Evolutionary conservation across 768 basidiomycete species (phyloP).

Genomic region (Boletus rubroflammeus): DNA sequence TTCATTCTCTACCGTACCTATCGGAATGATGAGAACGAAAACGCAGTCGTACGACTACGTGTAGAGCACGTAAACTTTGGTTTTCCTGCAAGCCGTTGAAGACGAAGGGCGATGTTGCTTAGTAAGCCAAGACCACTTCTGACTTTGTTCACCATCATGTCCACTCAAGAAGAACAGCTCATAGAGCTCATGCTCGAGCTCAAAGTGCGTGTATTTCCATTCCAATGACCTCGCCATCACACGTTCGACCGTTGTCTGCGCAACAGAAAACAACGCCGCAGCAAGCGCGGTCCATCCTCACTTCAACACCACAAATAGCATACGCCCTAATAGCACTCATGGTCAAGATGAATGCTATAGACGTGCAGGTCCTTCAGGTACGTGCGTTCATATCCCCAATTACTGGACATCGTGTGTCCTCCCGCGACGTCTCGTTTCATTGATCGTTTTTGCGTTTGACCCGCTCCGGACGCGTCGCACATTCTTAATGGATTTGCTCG

Average conservation of each 20-base stretch:
- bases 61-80: not conserved
- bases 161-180: constrained; percentile 61
- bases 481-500: constrained; percentile 3
- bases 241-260: not conserved
- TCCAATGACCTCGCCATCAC: not conserved
- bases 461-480: not conserved
- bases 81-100: not conserved
- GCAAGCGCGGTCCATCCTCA: constrained; percentile 65
- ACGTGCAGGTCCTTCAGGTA: constrained; percentile 75
- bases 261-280: constrained; percentile 71
- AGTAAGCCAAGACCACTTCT: constrained; percentile 3
- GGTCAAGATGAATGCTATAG: constrained; percentile 73
- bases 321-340: constrained; percentile 75
- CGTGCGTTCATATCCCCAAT: constrained; percentile 1
- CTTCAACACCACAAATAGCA: constrained; percentile 70
- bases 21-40: not conserved
- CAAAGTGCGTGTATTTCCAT: constrained; percentile 40
- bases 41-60: constrained; percentile 1
- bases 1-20: not conserved
- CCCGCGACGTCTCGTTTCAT: not conserved
- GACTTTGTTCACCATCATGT: constrained; percentile 36
- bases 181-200: constrained; percentile 74
- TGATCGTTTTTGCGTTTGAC: not conserved
- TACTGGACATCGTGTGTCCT: not conserved
- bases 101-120: too few relatives aligned